Percentiles rank a stretch among this genome's conserved stretches.
Evolutionary conservation across 2,329 filamentous ascomycete species (phyloP).

Genomic region (Nemania abortiva): DNA sequence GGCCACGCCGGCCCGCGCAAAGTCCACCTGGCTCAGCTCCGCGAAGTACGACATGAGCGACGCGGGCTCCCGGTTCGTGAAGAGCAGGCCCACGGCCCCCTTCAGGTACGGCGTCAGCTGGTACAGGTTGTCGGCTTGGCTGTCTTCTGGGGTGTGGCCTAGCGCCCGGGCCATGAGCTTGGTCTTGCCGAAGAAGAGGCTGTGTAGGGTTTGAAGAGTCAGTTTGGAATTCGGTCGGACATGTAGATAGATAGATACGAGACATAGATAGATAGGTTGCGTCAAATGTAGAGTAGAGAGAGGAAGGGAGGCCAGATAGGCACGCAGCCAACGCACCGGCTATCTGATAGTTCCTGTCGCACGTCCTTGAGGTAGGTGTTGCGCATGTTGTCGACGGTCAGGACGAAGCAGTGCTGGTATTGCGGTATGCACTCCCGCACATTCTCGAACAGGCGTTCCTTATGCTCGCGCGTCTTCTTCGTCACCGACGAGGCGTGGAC

Average conservation of each 20-base stretch:
- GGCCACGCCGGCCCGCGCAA: constrained; percentile 84
- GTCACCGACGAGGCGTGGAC: constrained; percentile 90
- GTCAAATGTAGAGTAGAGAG: neutral
- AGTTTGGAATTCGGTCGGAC: neutral
- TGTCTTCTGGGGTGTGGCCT: constrained; percentile 80
- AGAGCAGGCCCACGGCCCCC: constrained; percentile 89
- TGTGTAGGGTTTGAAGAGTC: constrained; percentile 51
- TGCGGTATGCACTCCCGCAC: constrained; percentile 86
- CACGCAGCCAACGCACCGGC: constrained; percentile 69
- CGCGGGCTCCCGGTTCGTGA: constrained; percentile 80
- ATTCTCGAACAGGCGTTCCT: constrained; percentile 87
- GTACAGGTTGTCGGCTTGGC: constrained; percentile 83
- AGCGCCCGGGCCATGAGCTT: constrained; percentile 99
- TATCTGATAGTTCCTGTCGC: constrained; percentile 84
- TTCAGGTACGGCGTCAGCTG: constrained; percentile 75
- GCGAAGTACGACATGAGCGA: constrained; percentile 80
- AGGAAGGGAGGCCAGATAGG: constrained; percentile 53
- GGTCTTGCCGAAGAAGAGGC: constrained; percentile 98
- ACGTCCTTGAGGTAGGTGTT: constrained; percentile 96
- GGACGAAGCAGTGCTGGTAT: constrained; percentile 93
- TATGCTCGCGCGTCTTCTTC: constrained; percentile 95
- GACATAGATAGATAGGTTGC: neutral
- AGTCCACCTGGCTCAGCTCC: constrained; percentile 81
- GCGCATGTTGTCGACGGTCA: constrained; percentile 96
- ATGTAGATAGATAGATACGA: constrained; percentile 65